phyloP scores from a whole-genome alignment of 495 filamentous ascomycete genomes.

The Oleoguttula mirabilis region DNA sequence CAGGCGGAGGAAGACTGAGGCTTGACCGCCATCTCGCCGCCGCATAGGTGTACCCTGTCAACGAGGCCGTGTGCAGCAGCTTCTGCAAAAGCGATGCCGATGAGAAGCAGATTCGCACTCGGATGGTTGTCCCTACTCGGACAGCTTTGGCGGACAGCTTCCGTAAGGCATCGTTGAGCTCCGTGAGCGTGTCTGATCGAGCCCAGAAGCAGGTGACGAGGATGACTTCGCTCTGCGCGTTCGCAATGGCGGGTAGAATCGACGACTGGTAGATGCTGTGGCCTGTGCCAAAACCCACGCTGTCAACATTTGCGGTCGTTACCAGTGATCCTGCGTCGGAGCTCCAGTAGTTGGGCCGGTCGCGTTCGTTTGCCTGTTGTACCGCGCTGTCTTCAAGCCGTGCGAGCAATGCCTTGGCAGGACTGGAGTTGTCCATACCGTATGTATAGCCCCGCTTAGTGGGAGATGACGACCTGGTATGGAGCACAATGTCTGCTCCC shows the following conservation, averaged over 20 bases:
- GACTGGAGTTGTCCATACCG: no score
- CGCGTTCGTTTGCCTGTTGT: no score
- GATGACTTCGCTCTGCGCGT: constrained; percentile 49
- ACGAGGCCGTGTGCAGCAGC: constrained; percentile 48
- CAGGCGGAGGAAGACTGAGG: constrained; percentile 46
- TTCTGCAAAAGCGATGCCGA: constrained; percentile 56
- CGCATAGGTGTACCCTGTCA: constrained; percentile 44
- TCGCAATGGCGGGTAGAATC: constrained; percentile 43
- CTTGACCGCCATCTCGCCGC: constrained; percentile 41
- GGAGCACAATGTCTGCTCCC: no score
- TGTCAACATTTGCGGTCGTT: constrained; percentile 34
- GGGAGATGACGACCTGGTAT: no score
- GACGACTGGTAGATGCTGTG: constrained; percentile 36
- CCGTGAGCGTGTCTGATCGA: constrained; percentile 39
- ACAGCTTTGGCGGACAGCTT: constrained; percentile 37
- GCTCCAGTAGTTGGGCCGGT: constrained; percentile 27
- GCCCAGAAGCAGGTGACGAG: constrained; percentile 74
- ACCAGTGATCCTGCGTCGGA: constrained; percentile 26
- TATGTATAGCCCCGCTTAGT: no score
- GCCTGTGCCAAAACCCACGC: constrained; percentile 47
- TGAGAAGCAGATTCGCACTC: constrained; percentile 52
- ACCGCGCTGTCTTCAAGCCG: no score
- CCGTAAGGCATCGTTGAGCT: constrained; percentile 38
- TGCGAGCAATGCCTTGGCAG: no score
- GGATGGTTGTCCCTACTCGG: constrained; percentile 27